These are phyloP conservation scores for Boletus rubropictus DNA, from an alignment of 768 basidiomycete genomes.

Conservation along the genomic window DNA sequence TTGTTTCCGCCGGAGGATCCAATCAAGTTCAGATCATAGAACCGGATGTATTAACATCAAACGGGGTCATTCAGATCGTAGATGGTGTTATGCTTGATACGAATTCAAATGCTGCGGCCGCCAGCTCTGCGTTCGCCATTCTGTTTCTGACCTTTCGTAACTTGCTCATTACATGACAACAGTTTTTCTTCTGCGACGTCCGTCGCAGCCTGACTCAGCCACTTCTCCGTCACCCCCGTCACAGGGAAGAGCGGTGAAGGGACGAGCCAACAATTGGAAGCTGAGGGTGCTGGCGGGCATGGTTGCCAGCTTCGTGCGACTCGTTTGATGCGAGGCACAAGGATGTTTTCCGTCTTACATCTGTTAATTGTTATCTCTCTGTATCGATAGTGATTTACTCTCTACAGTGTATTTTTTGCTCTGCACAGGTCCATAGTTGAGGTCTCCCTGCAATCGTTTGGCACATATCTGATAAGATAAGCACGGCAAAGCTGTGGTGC, in stretches of 20 bases:
- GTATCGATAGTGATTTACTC: conserved; percentile 3
- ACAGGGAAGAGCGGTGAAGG: background rate
- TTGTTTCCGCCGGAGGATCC: conserved; percentile 42
- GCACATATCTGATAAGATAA: conserved; percentile 20
- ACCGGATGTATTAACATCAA: conserved; percentile 54
- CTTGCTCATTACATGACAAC: background rate
- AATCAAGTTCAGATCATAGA: conserved; percentile 49
- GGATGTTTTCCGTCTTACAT: background rate
- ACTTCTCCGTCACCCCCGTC: conserved; percentile 18
- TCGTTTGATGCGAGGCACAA: conserved; percentile 7
- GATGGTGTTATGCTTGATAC: conserved; percentile 48
- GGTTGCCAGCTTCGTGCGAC: conserved; percentile 1
- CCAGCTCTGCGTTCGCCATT: conserved; percentile 47
- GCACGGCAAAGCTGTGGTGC: conserved; percentile 13
- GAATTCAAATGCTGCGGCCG: conserved; percentile 37
- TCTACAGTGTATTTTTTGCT: background rate
- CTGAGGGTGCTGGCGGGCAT: conserved; percentile 2
- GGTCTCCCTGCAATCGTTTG: no score
- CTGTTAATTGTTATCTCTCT: background rate
- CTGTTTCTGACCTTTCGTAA: background rate
- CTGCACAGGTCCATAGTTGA: background rate
- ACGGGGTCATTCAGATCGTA: conserved; percentile 67
- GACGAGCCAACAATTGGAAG: background rate
- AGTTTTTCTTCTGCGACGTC: conserved; percentile 46
- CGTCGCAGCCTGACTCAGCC: conserved; percentile 40